Conservation (phyloP, 805 yeast species). For the Hanseniaspora thailandica region DNA sequence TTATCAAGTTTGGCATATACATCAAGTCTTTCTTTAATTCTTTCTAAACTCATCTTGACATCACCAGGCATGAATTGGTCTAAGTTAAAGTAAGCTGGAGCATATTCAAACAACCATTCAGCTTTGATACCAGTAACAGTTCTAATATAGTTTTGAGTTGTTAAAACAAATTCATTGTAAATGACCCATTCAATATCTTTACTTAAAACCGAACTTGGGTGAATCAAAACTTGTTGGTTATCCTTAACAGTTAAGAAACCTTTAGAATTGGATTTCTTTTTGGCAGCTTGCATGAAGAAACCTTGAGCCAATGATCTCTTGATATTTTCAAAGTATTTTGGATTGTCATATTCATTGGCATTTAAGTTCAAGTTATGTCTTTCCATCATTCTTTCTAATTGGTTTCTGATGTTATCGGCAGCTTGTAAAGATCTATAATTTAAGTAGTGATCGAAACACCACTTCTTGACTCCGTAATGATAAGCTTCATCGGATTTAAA, state of each 20-base stretch:
- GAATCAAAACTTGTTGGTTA: constrained; percentile 88
- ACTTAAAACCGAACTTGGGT: constrained; percentile 85
- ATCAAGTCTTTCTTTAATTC: constrained; percentile 43
- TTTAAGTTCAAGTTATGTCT: constrained; percentile 61
- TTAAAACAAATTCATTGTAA: constrained; percentile 88
- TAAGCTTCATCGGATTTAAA: constrained; percentile 65
- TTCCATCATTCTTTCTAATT: constrained; percentile 73
- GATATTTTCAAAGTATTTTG: constrained; percentile 63
- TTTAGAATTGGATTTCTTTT: constrained; percentile 66
- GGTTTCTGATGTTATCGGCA: constrained; percentile 79
- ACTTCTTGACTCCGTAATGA: constrained; percentile 52
- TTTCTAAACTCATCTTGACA: constrained; percentile 54
- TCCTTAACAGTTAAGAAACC: constrained; percentile 90
- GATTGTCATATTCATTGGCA: constrained; percentile 55
- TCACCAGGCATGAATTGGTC: constrained; percentile 60
- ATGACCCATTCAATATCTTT: constrained; percentile 86
- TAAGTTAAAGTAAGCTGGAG: constrained; percentile 56
- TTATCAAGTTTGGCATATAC: constrained; percentile 31
- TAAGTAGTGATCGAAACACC: constrained; percentile 88
- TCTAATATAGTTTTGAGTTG: constrained; percentile 85
- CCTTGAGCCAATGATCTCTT: constrained; percentile 84
- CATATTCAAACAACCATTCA: constrained; percentile 76
- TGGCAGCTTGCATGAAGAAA: constrained; percentile 96
- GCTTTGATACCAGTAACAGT: constrained; percentile 86
- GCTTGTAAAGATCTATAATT: constrained; percentile 72